Percentiles rank a stretch among this genome's conserved stretches.
These are phyloP conservation scores for Eutrema yunnanense DNA, from an alignment of 345 rosid species.

Conservation along the genomic window DNA sequence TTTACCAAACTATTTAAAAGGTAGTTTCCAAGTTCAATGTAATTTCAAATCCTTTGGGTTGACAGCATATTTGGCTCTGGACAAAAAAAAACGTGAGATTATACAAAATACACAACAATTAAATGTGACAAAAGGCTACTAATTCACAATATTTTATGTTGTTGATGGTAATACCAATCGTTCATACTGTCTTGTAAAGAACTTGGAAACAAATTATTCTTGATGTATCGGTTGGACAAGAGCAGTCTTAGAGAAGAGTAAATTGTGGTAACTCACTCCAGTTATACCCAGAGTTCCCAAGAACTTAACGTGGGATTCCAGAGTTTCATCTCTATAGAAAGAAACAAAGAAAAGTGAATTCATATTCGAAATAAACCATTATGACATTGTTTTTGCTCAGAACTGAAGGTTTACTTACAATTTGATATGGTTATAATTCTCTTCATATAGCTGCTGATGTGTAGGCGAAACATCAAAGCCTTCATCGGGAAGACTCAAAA, in stretches of 20 bases:
- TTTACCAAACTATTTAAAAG: too few species aligned
- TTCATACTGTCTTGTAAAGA: too few species aligned
- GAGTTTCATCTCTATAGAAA: constrained; percentile 48
- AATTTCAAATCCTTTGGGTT: too few species aligned
- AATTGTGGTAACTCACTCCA: constrained; percentile 95
- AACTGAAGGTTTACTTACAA: constrained; percentile 39
- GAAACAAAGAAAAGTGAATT: neutral
- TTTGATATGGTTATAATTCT: constrained; percentile 68
- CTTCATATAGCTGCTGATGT: constrained; percentile 84
- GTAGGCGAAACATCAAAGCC: constrained; percentile 87
- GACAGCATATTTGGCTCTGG: too few species aligned
- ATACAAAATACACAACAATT: too few species aligned
- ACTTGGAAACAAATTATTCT: constrained; percentile 18
- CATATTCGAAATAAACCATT: neutral
- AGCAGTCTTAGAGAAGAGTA: constrained; percentile 85
- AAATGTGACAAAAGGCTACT: too few species aligned
- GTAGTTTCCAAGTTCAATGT: too few species aligned
- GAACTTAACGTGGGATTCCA: constrained; percentile 61
- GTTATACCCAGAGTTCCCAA: constrained; percentile 80
- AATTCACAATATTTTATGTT: too few species aligned
- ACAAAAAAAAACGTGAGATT: too few species aligned
- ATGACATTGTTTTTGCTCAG: neutral
- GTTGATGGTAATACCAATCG: too few species aligned
- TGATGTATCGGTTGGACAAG: constrained; percentile 53
- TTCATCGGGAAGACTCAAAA: constrained; percentile 77